A percentile compares a stretch with the other conserved stretches of the same genome.
These are phyloP conservation scores for Anisodus tanguticus DNA, from an alignment of 257 asterid species.

Conservation along the genomic window DNA sequence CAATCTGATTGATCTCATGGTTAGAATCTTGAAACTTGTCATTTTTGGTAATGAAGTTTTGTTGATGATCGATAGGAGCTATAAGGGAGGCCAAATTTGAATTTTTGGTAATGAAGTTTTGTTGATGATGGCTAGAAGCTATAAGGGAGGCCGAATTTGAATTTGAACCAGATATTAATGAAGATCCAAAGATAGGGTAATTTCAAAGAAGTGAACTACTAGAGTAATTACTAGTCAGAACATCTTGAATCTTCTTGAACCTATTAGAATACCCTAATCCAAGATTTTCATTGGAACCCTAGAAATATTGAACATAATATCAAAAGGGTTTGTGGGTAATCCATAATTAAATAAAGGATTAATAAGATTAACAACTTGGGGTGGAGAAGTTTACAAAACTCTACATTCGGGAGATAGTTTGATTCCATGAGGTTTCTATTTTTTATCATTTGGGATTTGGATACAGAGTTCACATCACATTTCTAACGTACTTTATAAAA, in stretches of 20 bases:
- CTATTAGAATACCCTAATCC: slow-evolving; percentile 48
- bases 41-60: slow-evolving; percentile 27
- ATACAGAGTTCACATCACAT: no score
- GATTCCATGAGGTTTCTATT: no score
- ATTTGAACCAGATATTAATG: slow-evolving; percentile 34
- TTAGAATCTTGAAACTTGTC: slow-evolving; percentile 31
- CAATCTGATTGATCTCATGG: slow-evolving; percentile 32
- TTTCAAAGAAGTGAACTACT: slow-evolving; percentile 39
- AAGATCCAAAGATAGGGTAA: slow-evolving; percentile 39
- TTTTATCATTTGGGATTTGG: no score
- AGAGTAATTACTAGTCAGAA: background rate
- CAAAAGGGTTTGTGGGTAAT: slow-evolving; percentile 35
- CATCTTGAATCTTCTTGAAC: slow-evolving; percentile 42
- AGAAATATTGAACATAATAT: slow-evolving; percentile 34
- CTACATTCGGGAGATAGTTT: no score
- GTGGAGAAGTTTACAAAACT: no score
- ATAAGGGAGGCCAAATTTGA: slow-evolving; percentile 40
- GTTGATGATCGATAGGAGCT: slow-evolving; percentile 43
- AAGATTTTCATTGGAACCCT: slow-evolving; percentile 31
- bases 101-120: no score
- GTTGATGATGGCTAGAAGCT: no score
- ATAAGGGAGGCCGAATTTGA: slow-evolving; percentile 23
- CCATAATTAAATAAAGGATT: slow-evolving; percentile 45
- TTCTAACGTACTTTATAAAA: no score
- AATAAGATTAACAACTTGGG: background rate